phyloP scores from a whole-genome alignment of 1,284 basidiomycete species.

The Marasmius sp. region DNA sequence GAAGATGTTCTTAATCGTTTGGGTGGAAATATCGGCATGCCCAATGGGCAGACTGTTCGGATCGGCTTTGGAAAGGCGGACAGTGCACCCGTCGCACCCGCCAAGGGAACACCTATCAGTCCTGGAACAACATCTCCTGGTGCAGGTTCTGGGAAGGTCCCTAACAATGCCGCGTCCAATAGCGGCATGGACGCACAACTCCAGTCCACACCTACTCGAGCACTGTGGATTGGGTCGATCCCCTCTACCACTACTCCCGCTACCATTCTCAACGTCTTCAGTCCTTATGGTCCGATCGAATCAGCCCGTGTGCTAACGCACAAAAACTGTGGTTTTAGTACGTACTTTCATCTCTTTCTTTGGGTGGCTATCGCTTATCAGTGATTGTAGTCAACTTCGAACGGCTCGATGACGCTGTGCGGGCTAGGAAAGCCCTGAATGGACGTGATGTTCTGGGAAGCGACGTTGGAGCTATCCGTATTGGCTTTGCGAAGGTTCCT shows the following conservation, averaged over 20 bases:
- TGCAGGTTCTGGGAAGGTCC: slow-evolving; percentile 47
- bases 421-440: slow-evolving; percentile 92
- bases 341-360: slow-evolving; percentile 30
- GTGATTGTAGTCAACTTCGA: slow-evolving; percentile 85
- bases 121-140: slow-evolving; percentile 67
- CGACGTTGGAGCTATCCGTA: slow-evolving; percentile 93
- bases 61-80: slow-evolving; percentile 98
- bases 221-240: slow-evolving; percentile 95
- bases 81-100: slow-evolving; percentile 86
- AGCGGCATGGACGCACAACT: slow-evolving; percentile 77
- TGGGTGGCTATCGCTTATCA: slow-evolving; percentile 14
- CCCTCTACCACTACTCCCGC: slow-evolving; percentile 91
- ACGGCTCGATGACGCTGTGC: slow-evolving; percentile 92
- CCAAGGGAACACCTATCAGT: slow-evolving; percentile 66
- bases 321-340: slow-evolving; percentile 95
- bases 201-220: slow-evolving; percentile 86
- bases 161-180: slow-evolving; percentile 43
- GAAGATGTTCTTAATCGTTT: slow-evolving; percentile 95
- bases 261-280: slow-evolving; percentile 90
- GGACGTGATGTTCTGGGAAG: slow-evolving; percentile 93
- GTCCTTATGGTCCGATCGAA: slow-evolving; percentile 96
- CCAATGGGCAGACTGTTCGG: slow-evolving; percentile 90
- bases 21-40: slow-evolving; percentile 91
- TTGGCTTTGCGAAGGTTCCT: slow-evolving; percentile 95
- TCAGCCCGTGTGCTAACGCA: slow-evolving; percentile 93